Conservation (phyloP, 1,284 basidiomycete species). For the Melampsora americana region DNA sequence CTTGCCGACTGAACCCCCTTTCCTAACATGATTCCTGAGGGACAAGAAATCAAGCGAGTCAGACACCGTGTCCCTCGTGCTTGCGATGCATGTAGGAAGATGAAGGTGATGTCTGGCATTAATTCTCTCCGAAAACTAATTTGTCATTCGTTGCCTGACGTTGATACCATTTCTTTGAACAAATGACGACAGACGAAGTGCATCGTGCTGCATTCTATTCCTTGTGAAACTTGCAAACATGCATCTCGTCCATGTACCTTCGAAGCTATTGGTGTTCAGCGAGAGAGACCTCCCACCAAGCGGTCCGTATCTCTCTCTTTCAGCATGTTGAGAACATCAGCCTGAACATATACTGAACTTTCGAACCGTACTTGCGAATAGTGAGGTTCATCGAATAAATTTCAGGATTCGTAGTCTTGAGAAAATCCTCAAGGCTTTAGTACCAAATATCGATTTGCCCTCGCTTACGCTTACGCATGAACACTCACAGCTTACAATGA, state of each 20-base stretch:
- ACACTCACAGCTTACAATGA: not conserved
- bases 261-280: slow-evolving; percentile 18
- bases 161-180: not conserved
- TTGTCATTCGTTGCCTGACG: too few relatives aligned
- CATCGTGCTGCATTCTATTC: not conserved
- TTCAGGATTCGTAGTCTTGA: slow-evolving; percentile 19
- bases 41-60: too few relatives aligned
- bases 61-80: too few relatives aligned
- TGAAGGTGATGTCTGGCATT: too few relatives aligned
- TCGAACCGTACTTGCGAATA: not conserved
- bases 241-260: slow-evolving; percentile 24
- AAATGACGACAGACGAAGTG: slow-evolving; percentile 20
- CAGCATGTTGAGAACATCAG: not conserved
- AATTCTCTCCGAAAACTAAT: too few relatives aligned
- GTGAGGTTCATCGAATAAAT: slow-evolving; percentile 33
- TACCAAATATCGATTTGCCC: slow-evolving; percentile 22
- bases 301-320: slow-evolving; percentile 11
- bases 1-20: too few relatives aligned
- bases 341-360: not conserved
- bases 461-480: slow-evolving; percentile 15
- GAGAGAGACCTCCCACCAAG: slow-evolving; percentile 32
- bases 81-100: too few relatives aligned
- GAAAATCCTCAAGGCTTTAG: slow-evolving; percentile 20
- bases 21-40: too few relatives aligned
- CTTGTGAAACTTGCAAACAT: slow-evolving; percentile 27